Base-by-base conservation (phyloP, 1,284 basidiomycete species). In the Anthracocystis panici-leucophaei region DNA sequence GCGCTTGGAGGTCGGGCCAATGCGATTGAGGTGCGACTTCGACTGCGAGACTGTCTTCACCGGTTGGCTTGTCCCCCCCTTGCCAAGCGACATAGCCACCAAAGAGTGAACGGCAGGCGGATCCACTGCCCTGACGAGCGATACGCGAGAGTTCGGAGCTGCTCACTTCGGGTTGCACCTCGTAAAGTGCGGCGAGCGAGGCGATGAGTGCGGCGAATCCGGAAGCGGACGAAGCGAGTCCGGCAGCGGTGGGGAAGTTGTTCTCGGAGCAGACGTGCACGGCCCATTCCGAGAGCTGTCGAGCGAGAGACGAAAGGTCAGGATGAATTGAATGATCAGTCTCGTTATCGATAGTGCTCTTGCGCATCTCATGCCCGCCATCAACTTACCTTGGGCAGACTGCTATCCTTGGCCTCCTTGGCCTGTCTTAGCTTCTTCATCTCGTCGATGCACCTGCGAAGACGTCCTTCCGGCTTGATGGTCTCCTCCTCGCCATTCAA, bases 181-280 rank as follows among this genome's bases (percentile, higher is more conserved):
- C 83, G 88, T 96, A 99, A 66, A 99, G 91, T 9, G 90, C 88
- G 0, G 94, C 91, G 46, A 99, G 90, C 51, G 95, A 97, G 9
- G 92, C 89, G 52, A 95, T 93, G 44, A 99, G 91, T 0, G 96
- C 97, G 1, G 97, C 96, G 77, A 99, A 96, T 14, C 96, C 96
- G 0, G 95, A 94, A 0, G 97, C 96, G 31, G 95, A 97, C 0
- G 96, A 98, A 0, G 97, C 96, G 41, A 99, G 91, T 12, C 96
- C 97, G 0, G 96, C 97, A 9, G 97, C 97, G 6, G 96, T 99
- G 25, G 96, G 96, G 89, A 99, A 99, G 88, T 99, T 99, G 90
- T 99, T 99, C 87, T 91, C 92, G 11, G 95, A 98, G 66, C 91
- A 91, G 75, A 99, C 95, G 87, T 93, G 80, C 12, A 82, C 78